phyloP scores from a whole-genome alignment of 2,329 filamentous ascomycete species.

The Clarireedia monteithiana region DNA sequence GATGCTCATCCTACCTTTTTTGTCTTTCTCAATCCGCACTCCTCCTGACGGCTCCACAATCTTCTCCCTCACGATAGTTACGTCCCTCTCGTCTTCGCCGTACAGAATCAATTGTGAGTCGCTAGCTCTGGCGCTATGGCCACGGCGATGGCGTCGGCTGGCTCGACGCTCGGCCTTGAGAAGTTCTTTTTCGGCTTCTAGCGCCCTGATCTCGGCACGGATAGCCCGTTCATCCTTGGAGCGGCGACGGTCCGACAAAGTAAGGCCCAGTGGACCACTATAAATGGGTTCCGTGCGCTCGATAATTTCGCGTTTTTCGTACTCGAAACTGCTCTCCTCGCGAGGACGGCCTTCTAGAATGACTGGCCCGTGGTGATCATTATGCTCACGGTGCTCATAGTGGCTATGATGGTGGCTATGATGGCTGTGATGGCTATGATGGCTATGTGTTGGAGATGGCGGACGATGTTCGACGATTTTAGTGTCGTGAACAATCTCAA shows the following conservation, averaged over 20 bases:
- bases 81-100: slow-evolving; percentile 40
- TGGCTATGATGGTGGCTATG: background rate
- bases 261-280: slow-evolving; percentile 36
- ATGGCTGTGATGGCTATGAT: slow-evolving; percentile 5
- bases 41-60: slow-evolving; percentile 49
- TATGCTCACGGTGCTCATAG: slow-evolving; percentile 18
- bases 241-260: slow-evolving; percentile 29
- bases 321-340: slow-evolving; percentile 16
- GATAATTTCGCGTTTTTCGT: slow-evolving; percentile 19
- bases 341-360: slow-evolving; percentile 34
- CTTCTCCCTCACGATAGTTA: slow-evolving; percentile 45
- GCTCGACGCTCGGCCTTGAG: slow-evolving; percentile 49
- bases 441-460: slow-evolving; percentile 13
- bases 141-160: slow-evolving; percentile 42
- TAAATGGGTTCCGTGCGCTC: slow-evolving; percentile 25
- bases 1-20: slow-evolving; percentile 92
- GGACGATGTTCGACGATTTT: slow-evolving; percentile 32
- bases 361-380: slow-evolving; percentile 31
- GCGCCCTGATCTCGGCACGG: slow-evolving; percentile 52
- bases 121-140: slow-evolving; percentile 40
- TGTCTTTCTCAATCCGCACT: slow-evolving; percentile 75
- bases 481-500: slow-evolving; percentile 39
- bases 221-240: slow-evolving; percentile 47
- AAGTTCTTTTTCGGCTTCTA: slow-evolving; percentile 33
- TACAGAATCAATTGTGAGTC: slow-evolving; percentile 58